A percentile compares a stretch with the other conserved stretches of the same genome.
Conservation (phyloP, 768 basidiomycete species). For the Suillus weaverae region DNA sequence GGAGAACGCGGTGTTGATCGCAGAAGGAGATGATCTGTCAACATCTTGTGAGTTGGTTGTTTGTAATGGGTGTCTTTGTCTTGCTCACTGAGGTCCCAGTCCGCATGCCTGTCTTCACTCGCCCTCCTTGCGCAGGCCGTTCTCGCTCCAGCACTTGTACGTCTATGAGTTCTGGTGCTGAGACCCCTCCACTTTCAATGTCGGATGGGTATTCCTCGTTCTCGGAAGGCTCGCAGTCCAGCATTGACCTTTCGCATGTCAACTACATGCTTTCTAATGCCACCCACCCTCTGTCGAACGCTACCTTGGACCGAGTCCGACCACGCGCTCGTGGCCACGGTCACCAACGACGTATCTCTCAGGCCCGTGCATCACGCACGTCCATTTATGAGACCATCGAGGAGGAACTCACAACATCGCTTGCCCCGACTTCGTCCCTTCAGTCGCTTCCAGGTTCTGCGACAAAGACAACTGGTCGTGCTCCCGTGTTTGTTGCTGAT, state of each 20-base stretch:
- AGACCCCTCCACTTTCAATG: constrained; percentile 69
- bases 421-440: constrained; percentile 29
- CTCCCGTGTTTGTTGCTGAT: constrained; percentile 57
- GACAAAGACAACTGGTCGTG: constrained; percentile 31
- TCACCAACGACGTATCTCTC: constrained; percentile 70
- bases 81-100: constrained; percentile 28
- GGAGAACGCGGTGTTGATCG: constrained; percentile 64
- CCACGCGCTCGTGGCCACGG: constrained; percentile 59
- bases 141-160: constrained; percentile 74
- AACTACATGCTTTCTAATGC: constrained; percentile 55
- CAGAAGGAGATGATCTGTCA: constrained; percentile 56
- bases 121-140: constrained; percentile 48
- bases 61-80: not conserved
- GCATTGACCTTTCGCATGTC: constrained; percentile 69
- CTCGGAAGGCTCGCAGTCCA: constrained; percentile 74
- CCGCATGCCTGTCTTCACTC: constrained; percentile 54
- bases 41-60: constrained; percentile 45
- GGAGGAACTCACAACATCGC: constrained; percentile 54
- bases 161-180: constrained; percentile 56
- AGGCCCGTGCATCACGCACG: constrained; percentile 58
- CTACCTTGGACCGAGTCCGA: constrained; percentile 38
- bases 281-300: constrained; percentile 49
- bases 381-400: constrained; percentile 82
- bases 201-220: constrained; percentile 67
- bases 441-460: constrained; percentile 17